A percentile compares a stretch with the other conserved stretches of the same genome.
Conservation (phyloP, 305 asterid species). For the Solanum hybrid region DNA sequence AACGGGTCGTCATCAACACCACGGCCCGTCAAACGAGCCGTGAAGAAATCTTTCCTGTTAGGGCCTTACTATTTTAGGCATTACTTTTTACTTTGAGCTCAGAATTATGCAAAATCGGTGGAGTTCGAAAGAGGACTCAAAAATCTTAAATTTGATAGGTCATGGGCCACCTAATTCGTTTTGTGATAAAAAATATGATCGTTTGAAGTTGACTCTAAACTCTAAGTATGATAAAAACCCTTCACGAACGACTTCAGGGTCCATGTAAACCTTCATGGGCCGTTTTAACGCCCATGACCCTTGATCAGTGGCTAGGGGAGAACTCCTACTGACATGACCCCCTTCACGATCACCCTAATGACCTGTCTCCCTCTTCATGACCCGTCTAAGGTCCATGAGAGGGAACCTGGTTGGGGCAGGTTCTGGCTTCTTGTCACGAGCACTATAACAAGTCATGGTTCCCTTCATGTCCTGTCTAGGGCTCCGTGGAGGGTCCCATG, state of each 20-base stretch:
- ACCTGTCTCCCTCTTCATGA: neutral
- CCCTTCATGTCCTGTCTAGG: neutral
- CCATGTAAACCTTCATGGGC: neutral
- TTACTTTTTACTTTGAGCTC: neutral
- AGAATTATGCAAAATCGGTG: neutral
- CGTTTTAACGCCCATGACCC: neutral
- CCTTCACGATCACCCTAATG: neutral
- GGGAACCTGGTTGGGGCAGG: neutral
- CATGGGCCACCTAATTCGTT: neutral
- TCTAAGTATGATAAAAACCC: neutral
- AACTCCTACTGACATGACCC: neutral
- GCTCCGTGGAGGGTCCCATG: neutral
- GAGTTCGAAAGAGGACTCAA: neutral
- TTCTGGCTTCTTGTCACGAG: neutral
- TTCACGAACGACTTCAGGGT: neutral
- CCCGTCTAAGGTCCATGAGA: neutral
- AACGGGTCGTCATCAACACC: neutral
- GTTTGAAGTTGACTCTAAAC: neutral
- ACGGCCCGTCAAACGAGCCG: neutral
- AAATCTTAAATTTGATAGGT: neutral
- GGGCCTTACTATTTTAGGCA: neutral
- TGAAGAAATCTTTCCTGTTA: neutral
- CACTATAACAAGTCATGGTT: neutral
- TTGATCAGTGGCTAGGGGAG: neutral
- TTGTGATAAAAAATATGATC: no score